Evolutionary conservation across 441 rosid species (phyloP).

Genomic region (Pelargonium myrrhifolium): DNA sequence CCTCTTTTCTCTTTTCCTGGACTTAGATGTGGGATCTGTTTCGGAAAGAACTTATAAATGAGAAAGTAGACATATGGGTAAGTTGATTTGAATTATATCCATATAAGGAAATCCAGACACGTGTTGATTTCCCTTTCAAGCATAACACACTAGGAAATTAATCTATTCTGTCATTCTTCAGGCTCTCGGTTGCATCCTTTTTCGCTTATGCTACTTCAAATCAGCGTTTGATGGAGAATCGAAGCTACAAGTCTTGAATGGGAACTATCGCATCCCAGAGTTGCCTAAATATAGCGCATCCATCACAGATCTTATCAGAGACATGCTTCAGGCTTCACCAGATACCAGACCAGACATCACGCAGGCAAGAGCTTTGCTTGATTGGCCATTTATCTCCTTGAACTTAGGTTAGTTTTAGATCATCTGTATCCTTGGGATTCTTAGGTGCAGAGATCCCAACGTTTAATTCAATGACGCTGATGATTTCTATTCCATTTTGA

Average conservation of each 20-base stretch:
- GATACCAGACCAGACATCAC: constrained; percentile 92
- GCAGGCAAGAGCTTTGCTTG: constrained; percentile 83
- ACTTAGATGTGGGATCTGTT: constrained; percentile 94
- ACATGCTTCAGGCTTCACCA: constrained; percentile 89
- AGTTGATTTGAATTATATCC: constrained; percentile 25
- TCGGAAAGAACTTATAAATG: constrained; percentile 74
- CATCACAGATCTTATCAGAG: constrained; percentile 59
- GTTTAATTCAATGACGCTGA: constrained; percentile 36
- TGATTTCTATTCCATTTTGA: constrained; percentile 37
- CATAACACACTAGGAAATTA: constrained; percentile 8
- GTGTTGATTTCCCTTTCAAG: constrained; percentile 3
- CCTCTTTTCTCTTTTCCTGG: constrained; percentile 21
- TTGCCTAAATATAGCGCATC: constrained; percentile 59
- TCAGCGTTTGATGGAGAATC: constrained; percentile 97
- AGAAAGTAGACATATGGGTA: constrained; percentile 98
- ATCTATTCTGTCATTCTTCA: constrained; percentile 23
- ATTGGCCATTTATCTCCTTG: constrained; percentile 59
- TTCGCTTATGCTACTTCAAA: constrained; percentile 83
- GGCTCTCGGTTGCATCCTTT: constrained; percentile 97
- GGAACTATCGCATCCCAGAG: constrained; percentile 85
- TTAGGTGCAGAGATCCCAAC: constrained; percentile 33
- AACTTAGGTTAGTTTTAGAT: constrained; percentile 72
- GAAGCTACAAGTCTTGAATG: constrained; percentile 81
- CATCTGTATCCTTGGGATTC: constrained; percentile 25
- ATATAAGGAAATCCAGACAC: background rate